Conservation (phyloP, 2,329 filamentous ascomycete genomes). For the Diaporthe velutina region DNA sequence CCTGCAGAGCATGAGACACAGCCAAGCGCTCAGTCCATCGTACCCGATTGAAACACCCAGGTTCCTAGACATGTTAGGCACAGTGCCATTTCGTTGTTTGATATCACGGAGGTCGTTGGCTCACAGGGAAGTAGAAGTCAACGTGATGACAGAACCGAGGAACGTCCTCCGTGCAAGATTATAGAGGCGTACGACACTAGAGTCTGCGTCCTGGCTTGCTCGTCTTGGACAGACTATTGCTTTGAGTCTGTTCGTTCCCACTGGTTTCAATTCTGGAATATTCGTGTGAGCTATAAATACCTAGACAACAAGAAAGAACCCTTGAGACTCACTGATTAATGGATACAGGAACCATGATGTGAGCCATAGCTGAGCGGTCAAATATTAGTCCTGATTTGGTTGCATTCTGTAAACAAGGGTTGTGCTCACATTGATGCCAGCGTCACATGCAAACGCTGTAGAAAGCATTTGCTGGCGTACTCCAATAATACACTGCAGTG, state of each 20-base stretch:
- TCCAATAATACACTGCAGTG: not conserved
- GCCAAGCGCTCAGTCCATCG: not conserved
- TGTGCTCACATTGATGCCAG: not conserved
- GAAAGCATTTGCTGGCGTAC: slow-evolving; percentile 6
- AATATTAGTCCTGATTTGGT: not conserved
- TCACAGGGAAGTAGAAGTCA: not conserved
- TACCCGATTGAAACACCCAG: not conserved
- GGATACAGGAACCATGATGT: slow-evolving; percentile 9
- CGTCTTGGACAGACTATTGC: not conserved
- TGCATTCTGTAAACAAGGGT: not conserved
- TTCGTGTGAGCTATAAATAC: not conserved
- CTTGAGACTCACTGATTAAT: not conserved
- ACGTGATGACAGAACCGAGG: not conserved
- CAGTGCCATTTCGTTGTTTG: not conserved
- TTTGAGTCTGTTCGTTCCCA: not conserved
- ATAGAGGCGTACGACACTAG: slow-evolving; percentile 6
- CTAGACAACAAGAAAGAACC: too few species aligned
- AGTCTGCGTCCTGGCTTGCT: not conserved
- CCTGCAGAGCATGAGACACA: slow-evolving; percentile 18
- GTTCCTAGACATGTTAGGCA: not conserved
- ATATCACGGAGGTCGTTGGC: not conserved
- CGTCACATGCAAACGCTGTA: not conserved
- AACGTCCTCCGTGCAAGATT: slow-evolving; percentile 2
- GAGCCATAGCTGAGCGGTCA: not conserved
- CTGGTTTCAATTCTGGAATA: slow-evolving; percentile 8